Base-by-base conservation (phyloP, 2,329 filamentous ascomycete species). In the Colletotrichum sp. region DNA sequence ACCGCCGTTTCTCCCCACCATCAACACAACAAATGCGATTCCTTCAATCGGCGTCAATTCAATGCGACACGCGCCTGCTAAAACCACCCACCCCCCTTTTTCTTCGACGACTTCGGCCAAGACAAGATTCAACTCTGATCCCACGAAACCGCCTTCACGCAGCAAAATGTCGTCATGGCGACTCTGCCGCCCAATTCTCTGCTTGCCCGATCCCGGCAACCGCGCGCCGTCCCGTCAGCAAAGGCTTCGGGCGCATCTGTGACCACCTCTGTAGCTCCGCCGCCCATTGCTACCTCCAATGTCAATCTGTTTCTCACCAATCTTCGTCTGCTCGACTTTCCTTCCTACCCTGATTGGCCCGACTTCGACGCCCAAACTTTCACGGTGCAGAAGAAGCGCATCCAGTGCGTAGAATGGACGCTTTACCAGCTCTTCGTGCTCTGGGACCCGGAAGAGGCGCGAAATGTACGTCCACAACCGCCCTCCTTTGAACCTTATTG, bases 331-430 rank as follows among this genome's bases (percentile, higher is more conserved):
- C 89, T 99, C 30, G 92, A 98, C 80, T 90, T 99, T 34, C 94
- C 98, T 81, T 87, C 90, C 66, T 90, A 90, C 1, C 87, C 91
- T 1, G 95, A 98, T 85, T 98, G 96, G 95, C 96, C 96, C 0
- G 89, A 86, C 21, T 94, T 98, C 72, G 92, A 91, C 2, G 82
- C 89, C 0, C 89, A 93, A 66, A 94, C 94, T 3, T 95, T 99
- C 82, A 91, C 92, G 5, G 94, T 94, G 69, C 94, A 96, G 84
- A 97, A 96, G 85, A 94, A 93, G 84, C 92, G 96, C 69, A 93
- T 98, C 49, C 92, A 95, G 80, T 92, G 92, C 76, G 92, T 96
- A 49, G 97, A 99, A 87, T 99, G 96, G 95, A 92, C 94, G 1
- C 87, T 99, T n/a, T 98, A 94, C 84, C 93, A 95, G 68, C 90